phyloP scores from a whole-genome alignment of 1,139 yeast genomes.

The Nakaseomyces glabratus region DNA sequence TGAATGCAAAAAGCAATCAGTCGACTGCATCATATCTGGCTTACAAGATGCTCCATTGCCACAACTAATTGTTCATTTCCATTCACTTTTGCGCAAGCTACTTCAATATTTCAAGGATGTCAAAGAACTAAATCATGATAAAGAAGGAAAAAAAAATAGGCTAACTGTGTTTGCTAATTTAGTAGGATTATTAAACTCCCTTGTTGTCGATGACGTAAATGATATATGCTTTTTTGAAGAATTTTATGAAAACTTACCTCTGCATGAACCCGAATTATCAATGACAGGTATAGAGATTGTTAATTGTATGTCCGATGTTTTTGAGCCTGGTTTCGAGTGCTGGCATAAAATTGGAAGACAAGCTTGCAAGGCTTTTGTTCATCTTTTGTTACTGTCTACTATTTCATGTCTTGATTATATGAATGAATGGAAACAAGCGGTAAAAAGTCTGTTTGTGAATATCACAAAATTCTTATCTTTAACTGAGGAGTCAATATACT shows the following conservation, averaged over 20 bases:
- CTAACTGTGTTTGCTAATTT: not conserved
- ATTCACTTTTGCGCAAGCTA: conserved; percentile 16
- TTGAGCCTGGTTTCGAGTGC: not conserved
- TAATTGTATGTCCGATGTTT: not conserved
- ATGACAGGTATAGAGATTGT: conserved; percentile 1
- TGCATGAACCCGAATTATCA: not conserved
- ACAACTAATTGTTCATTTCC: conserved; percentile 19
- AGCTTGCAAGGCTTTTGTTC: conserved; percentile 4
- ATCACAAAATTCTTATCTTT: conserved; percentile 1
- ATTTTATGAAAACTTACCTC: not conserved
- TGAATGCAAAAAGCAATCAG: conserved; percentile 11
- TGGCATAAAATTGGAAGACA: conserved; percentile 1
- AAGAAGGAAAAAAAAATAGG: conserved; percentile 12
- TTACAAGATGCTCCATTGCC: conserved; percentile 13
- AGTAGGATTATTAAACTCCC: not conserved
- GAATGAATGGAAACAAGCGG: not conserved
- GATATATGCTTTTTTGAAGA: conserved; percentile 5
- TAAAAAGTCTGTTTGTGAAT: not conserved
- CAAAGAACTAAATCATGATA: conserved; percentile 8
- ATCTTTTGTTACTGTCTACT: not conserved
- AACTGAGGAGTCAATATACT: conserved; percentile 2
- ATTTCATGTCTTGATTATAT: conserved; percentile 1
- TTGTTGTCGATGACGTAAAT: conserved; percentile 3
- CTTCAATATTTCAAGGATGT: conserved; percentile 15
- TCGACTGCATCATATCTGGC: conserved; percentile 11